phyloP scores from a whole-genome alignment of 345 rosid species.

The Rubroshorea leprosula region DNA sequence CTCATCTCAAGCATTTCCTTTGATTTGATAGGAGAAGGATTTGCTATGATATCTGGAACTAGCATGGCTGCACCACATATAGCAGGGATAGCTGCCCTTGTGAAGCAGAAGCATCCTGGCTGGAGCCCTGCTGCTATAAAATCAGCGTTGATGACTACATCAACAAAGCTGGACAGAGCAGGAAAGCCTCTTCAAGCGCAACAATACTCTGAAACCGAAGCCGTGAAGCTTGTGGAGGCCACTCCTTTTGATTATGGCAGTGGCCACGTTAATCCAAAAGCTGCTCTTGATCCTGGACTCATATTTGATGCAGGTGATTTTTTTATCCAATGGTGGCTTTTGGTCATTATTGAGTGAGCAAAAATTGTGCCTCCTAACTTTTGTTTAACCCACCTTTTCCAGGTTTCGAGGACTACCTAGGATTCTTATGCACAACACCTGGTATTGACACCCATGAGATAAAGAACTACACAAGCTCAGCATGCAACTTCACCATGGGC shows the following conservation, averaged over 20 bases:
- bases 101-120: conserved; percentile 89
- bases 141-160: conserved; percentile 92
- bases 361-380: background rate
- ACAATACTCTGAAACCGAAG: conserved; percentile 80
- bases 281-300: conserved; percentile 97
- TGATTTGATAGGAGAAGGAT: conserved; percentile 74
- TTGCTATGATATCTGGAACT: conserved; percentile 95
- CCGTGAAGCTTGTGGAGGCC: conserved; percentile 62
- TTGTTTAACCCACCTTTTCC: background rate
- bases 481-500: conserved; percentile 72
- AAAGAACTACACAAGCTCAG: conserved; percentile 59
- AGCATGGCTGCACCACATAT: conserved; percentile 99
- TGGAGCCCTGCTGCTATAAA: conserved; percentile 99
- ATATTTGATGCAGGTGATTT: conserved; percentile 79
- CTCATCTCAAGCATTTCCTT: background rate
- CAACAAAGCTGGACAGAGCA: conserved; percentile 74
- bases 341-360: background rate
- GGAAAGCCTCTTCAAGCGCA: conserved; percentile 94
- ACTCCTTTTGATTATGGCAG: conserved; percentile 98
- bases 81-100: conserved; percentile 96
- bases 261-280: conserved; percentile 93
- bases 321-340: background rate
- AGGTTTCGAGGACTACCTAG: conserved; percentile 89
- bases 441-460: conserved; percentile 77
- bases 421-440: conserved; percentile 93